A percentile compares a stretch with the other conserved stretches of the same genome.
phyloP scores from a whole-genome alignment of 805 yeast species.

The Starmerella stigmatis region DNA sequence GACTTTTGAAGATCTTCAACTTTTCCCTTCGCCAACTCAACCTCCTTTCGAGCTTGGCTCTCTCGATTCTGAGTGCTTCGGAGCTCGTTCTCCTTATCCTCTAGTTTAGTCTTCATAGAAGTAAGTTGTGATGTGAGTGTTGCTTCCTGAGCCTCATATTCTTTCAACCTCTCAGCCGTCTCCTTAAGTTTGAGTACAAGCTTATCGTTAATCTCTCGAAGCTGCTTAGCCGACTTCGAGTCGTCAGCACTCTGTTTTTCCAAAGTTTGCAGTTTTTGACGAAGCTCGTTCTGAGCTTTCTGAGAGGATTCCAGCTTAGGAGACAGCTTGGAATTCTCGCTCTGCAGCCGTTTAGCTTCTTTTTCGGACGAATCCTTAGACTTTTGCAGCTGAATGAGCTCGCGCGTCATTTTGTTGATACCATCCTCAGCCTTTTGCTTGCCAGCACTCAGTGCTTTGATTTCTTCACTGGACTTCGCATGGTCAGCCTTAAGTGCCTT shows the following conservation, averaged over 20 bases:
- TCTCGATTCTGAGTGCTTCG: slow-evolving; percentile 8
- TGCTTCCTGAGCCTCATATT: slow-evolving; percentile 22
- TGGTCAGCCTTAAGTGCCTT: neutral
- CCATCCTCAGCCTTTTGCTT: slow-evolving; percentile 72
- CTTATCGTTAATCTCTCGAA: slow-evolving; percentile 33
- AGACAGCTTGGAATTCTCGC: slow-evolving; percentile 22
- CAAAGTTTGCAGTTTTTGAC: slow-evolving; percentile 26
- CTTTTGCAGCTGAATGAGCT: slow-evolving; percentile 54
- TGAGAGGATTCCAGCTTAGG: slow-evolving; percentile 21
- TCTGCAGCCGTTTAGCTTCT: slow-evolving; percentile 11
- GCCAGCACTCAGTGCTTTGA: slow-evolving; percentile 33
- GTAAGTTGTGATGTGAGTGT: slow-evolving; percentile 12
- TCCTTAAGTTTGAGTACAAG: slow-evolving; percentile 37
- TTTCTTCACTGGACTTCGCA: slow-evolving; percentile 17
- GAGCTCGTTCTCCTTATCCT: slow-evolving; percentile 9
- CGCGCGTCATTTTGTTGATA: slow-evolving; percentile 81
- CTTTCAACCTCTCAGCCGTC: slow-evolving; percentile 20
- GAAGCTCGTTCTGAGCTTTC: slow-evolving; percentile 7
- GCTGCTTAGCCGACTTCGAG: slow-evolving; percentile 24
- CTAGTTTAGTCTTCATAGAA: slow-evolving; percentile 8
- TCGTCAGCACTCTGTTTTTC: slow-evolving; percentile 25
- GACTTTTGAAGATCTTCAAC: neutral
- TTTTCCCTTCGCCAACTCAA: slow-evolving; percentile 4
- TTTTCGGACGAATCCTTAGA: slow-evolving; percentile 38
- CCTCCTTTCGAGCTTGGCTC: slow-evolving; percentile 11